These are phyloP conservation scores for Xylariaceae sp. DNA, from an alignment of 2,329 filamentous ascomycete genomes.

Conservation along the genomic window DNA sequence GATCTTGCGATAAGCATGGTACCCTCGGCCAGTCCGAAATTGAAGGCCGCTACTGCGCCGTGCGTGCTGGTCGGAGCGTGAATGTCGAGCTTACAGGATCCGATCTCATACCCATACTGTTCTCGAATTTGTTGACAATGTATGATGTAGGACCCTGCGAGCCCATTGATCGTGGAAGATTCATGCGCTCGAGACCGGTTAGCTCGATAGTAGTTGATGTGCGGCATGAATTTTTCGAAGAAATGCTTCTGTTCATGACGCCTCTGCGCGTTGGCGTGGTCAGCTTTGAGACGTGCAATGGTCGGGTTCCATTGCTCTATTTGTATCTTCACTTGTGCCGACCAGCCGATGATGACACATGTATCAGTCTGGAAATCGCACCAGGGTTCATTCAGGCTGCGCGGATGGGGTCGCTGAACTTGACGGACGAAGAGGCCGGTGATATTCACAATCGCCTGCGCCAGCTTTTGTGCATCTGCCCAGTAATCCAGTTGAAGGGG, in stretches of 20 bases:
- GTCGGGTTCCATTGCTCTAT: not conserved
- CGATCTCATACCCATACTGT: not conserved
- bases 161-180: not conserved
- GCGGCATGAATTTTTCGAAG: slow-evolving; percentile 7
- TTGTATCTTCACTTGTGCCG: not conserved
- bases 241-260: slow-evolving; percentile 6
- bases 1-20: slow-evolving; percentile 10
- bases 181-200: not conserved
- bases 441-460: not conserved
- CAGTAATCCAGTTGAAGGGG: not conserved
- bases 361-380: not conserved
- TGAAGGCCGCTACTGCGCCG: slow-evolving; percentile 6
- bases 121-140: slow-evolving; percentile 6
- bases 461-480: not conserved
- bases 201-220: slow-evolving; percentile 9
- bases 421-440: slow-evolving; percentile 1
- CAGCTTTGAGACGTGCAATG: not conserved
- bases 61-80: slow-evolving; percentile 10
- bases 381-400: not conserved
- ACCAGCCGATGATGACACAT: slow-evolving; percentile 9
- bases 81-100: slow-evolving; percentile 7
- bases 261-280: not conserved
- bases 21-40: slow-evolving; percentile 5
- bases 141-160: slow-evolving; percentile 10
- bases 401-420: not conserved